A percentile compares a stretch with the other conserved stretches of the same genome.
Evolutionary conservation across 192 early-diverging fungal species (phyloP).

Genomic region (Geosiphon pyriformis): DNA sequence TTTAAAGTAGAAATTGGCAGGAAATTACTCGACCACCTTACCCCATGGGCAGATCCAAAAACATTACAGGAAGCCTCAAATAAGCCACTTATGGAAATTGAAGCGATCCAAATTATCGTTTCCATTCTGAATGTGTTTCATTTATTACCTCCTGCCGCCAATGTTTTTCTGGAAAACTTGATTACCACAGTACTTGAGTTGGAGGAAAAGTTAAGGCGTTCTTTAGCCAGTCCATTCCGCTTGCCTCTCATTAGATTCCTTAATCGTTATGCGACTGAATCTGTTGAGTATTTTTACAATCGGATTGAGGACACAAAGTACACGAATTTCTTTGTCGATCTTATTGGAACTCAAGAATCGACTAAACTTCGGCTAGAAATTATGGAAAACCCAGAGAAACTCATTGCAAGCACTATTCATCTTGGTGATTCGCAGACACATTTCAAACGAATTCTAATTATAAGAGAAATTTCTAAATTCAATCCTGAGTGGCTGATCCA

Average conservation of each 20-base stretch:
- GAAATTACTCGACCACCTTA: slow-evolving; percentile 93
- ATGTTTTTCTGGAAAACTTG: slow-evolving; percentile 88
- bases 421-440: slow-evolving; percentile 26
- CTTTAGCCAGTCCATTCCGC: slow-evolving; percentile 90
- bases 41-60: slow-evolving; percentile 85
- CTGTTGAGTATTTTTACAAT: slow-evolving; percentile 79
- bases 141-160: slow-evolving; percentile 82
- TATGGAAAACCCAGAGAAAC: slow-evolving; percentile 45
- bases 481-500: slow-evolving; percentile 48
- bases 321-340: slow-evolving; percentile 60
- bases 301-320: slow-evolving; percentile 54
- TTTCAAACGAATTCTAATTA: slow-evolving; percentile 56
- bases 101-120: slow-evolving; percentile 91
- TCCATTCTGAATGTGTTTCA: slow-evolving; percentile 93
- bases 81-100: slow-evolving; percentile 82
- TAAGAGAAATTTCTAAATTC: slow-evolving; percentile 47
- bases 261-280: slow-evolving; percentile 82
- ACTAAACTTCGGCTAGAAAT: slow-evolving; percentile 61
- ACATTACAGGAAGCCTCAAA: slow-evolving; percentile 75
- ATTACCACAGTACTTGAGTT: slow-evolving; percentile 83
- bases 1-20: slow-evolving; percentile 99
- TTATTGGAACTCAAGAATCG: slow-evolving; percentile 50
- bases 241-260: slow-evolving; percentile 84
- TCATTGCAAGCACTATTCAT: slow-evolving; percentile 47
- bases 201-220: slow-evolving; percentile 75